Evolutionary conservation across 345 rosid genomes (phyloP), one percentile per base, ranked within the genome.

Genomic region (Diplotaxis tenuifolia): DNA sequence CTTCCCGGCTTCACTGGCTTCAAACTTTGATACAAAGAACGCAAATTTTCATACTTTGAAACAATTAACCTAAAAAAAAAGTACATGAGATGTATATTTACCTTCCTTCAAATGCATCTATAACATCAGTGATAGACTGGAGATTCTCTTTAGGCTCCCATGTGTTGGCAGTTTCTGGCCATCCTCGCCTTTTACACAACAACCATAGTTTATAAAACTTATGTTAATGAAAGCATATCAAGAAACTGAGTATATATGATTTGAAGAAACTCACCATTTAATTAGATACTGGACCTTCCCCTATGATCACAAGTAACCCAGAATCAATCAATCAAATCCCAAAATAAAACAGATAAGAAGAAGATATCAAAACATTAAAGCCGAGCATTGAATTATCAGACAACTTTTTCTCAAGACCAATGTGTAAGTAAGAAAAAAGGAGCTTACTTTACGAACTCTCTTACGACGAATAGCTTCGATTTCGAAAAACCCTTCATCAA

Each of bases 81-180:
- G 21, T 12, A 31, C 45, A 42, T 3, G 47, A 45, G 38, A 12
- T 27, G 40, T 12, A 9, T n/a, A 45, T 14, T 7, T 82, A 96
- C 99, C 96, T 89, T 79, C 85, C 92, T 76, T 96, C 98, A 75
- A 92, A 96, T 63, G 96, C 91, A 60, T 90, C 97, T 4, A 96
- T 86, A 75, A 96, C 93, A 82, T 96, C 99, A 28, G 90, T 82
- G 76, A 96, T 90, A 16, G 96, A 84, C 80, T 79, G 86, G 25
- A 96, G 90, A 78, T 96, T 96, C 89, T 89, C 97, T 49, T 89
- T 54, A 18, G 99, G 99, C 82, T 96, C 99, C 99, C 99, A 96
- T 20, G 99, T 96, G 77, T 96, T 96, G 3, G 95, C 84, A 4
- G 95, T 83, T 75, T 92, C 98, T 0, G 99, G 93, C 99, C 99